phyloP scores from a whole-genome alignment of 805 yeast species.

The Maudiozyma serrabonitensis region DNA sequence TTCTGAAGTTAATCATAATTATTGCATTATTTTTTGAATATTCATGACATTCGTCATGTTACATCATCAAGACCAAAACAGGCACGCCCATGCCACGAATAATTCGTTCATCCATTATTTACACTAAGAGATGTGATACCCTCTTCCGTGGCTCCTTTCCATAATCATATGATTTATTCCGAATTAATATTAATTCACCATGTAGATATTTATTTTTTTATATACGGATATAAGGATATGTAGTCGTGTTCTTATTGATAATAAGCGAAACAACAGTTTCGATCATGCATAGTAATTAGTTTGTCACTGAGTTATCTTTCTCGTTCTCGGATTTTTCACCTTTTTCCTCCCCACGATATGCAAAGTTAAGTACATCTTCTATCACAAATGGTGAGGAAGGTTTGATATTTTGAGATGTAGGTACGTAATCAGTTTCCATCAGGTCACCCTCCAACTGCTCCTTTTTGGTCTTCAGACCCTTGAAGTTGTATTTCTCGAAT shows the following conservation, averaged over 20 bases:
- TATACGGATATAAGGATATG: background rate
- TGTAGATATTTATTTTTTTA: background rate
- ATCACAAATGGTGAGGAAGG: constrained; percentile 27
- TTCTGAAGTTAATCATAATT: too few relatives aligned
- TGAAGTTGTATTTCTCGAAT: constrained; percentile 48
- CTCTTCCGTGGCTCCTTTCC: background rate
- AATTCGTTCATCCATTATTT: too few relatives aligned
- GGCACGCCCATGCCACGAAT: too few relatives aligned
- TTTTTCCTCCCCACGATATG: constrained; percentile 35
- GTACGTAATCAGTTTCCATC: constrained; percentile 70
- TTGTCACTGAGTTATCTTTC: background rate
- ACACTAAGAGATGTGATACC: background rate
- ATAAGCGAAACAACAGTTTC: background rate
- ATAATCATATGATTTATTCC: background rate
- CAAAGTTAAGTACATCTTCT: constrained; percentile 35
- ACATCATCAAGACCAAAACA: too few relatives aligned
- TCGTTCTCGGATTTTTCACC: background rate
- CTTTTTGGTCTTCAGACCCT: constrained; percentile 30
- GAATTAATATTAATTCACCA: background rate
- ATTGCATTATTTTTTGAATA: too few relatives aligned
- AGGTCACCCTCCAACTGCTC: background rate
- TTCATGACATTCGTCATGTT: too few relatives aligned
- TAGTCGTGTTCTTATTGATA: background rate
- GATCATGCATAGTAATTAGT: background rate
- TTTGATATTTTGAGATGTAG: constrained; percentile 27